Base-by-base conservation (phyloP, 1,284 basidiomycete genomes). In the Irpex lacteus region DNA sequence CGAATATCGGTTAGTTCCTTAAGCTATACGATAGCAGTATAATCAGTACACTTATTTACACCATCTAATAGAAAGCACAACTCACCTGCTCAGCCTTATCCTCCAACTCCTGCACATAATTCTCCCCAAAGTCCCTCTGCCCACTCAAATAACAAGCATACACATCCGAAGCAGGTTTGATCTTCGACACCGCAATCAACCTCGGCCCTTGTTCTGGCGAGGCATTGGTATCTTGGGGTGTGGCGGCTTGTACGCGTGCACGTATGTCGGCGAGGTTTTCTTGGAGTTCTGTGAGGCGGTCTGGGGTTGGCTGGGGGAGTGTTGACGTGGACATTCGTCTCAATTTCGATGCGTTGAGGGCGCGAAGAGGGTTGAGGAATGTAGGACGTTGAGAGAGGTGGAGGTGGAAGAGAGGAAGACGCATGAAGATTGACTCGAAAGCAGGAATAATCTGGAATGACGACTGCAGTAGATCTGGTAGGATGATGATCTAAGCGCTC, bases 31-130 rank as follows among this genome's bases (percentile, higher is more conserved):
- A 11, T 49, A 26, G 4, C 4, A 26, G 26, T 3, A 26, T 26
- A 26, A 4, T 56, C 44, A 63, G 19, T 26, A 63, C 59, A 26
- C 4, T 26, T 19, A 53, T 60, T 53, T 37, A 60, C 2, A 18
- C 44, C 53, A 26, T 64, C 44, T 59, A 60, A 7, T 26, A 59
- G 56, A 1, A 52, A 50, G 32, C 4, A 53, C 90, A 68, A 4
- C 26, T 3, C 71, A 94, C 94, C 74, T 85, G 79, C 60, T 80
- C 79, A 0, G 94, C 91, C 73, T 98, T 99, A 56, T 96, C 94
- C n/a, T 89, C 89, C 67, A 99, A 77, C 74, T 98, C 97, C 70
- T 98, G 93, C 4, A 96, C 95, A 74, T 98, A 99, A 76, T 99
- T 99, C 78, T 99, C 97, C 9, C 98, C 97, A 75, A 98, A 99